Base-by-base conservation (phyloP, 2,329 filamentous ascomycete species). In the Xylaria sp. region DNA sequence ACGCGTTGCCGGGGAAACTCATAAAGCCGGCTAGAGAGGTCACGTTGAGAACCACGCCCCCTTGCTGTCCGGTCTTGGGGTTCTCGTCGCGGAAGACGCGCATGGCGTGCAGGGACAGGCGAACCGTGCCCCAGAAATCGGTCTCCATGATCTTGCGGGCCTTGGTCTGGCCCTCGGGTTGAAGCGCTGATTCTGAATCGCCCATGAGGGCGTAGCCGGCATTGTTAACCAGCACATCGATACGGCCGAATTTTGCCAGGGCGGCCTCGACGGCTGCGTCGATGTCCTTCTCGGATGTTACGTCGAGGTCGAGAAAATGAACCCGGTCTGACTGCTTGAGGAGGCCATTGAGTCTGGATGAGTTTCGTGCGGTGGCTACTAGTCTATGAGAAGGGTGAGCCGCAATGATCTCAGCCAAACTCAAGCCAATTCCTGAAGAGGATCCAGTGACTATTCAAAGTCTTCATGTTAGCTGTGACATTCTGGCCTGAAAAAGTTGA, bases 361-460 rank as follows among this genome's bases (percentile, higher is more conserved):
- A 58, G 5, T 59, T 64, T n/a, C 64, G 62, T 34, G 79, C 79
- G 2, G 79, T 81, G 1, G 78, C 79, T 30, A 81, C 72, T 1
- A 82, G 66, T 51, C 76, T 75, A 34, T 78, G 72, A 30, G 61
- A 66, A 0, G 74, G 69, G 46, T 77, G 73, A 58, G 63, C 70
- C 9, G 75, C 71, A 47, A 80, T 66, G 18, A 74, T 67, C 18
- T 65, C 66, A 10, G 75, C 75, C 18, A 81, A 67, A 1, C 70
- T 71, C 37, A 69, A 69, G 48, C 79, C 79, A 6, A 82, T 78
- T 10, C 80, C 79, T 0, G 73, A 76, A 0, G 80, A 81, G 64
- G 77, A 80, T 13, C 80, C 79, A 42, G 79, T 80, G 18, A 80
- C 77, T 80, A 10, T 42, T 42, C 11, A 10, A 7, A 13, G 0